phyloP scores from a whole-genome alignment of 2,329 filamentous ascomycete species.

The Fusarium chaquense region DNA sequence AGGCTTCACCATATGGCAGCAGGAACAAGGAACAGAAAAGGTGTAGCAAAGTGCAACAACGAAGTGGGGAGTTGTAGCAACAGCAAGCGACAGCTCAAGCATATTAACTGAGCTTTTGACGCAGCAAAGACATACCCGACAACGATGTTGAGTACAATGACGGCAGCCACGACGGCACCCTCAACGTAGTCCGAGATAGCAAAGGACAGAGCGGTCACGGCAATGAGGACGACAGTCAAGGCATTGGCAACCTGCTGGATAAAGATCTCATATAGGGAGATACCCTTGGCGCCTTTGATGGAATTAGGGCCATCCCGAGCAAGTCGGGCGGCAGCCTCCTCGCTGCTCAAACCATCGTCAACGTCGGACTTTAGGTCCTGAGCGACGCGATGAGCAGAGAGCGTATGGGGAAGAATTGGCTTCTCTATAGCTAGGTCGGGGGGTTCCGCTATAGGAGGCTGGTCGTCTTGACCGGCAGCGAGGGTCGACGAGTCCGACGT shows the following conservation, averaged over 20 bases:
- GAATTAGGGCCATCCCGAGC: conserved; percentile 75
- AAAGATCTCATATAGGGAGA: conserved; percentile 81
- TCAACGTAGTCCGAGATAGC: conserved; percentile 74
- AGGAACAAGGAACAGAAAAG: conserved; percentile 30
- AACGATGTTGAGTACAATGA: conserved; percentile 75
- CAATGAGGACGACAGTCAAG: conserved; percentile 78
- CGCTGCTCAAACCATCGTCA: conserved; percentile 70
- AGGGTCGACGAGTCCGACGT: conserved; percentile 54
- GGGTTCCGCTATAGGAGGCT: conserved; percentile 56
- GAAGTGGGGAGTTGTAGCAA: conserved; percentile 29
- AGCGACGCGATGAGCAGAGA: conserved; percentile 53
- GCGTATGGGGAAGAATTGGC: conserved; percentile 52
- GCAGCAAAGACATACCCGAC: conserved; percentile 65
- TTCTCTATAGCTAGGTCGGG: conserved; percentile 55
- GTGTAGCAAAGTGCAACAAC: conserved; percentile 41
- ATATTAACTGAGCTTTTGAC: conserved; percentile 37
- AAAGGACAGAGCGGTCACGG: conserved; percentile 78
- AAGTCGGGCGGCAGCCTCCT: conserved; percentile 74
- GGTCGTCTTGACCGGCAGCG: conserved; percentile 53
- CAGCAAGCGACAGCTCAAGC: conserved; percentile 38
- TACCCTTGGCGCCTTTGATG: conserved; percentile 76
- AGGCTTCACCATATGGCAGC: conserved; percentile 49
- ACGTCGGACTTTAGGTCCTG: conserved; percentile 57
- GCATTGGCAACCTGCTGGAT: conserved; percentile 82
- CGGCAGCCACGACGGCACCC: conserved; percentile 71